Evolutionary conservation across 1,284 basidiomycete genomes (phyloP), one percentile per base, ranked within the genome.

Genomic region (Boletus calvinii): DNA sequence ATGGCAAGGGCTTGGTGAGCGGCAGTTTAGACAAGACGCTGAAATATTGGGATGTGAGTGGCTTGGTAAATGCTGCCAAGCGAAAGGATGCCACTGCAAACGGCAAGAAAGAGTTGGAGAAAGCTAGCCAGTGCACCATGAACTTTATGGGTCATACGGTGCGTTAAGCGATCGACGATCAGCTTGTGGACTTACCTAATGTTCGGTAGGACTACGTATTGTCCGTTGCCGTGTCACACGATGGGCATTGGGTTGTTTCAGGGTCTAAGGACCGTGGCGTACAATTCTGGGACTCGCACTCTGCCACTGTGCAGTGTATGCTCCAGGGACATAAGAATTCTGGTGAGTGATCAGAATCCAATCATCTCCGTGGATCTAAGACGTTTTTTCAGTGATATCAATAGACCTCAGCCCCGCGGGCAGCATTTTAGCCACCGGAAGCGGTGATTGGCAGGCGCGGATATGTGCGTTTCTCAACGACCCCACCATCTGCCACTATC

Each of bases 241-340:
- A 95, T 67, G 88, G 88, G 20, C 80, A 85, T 57, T 94, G 89
- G 86, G 84, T 94, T 57, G 90, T 93, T 2, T 92, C 90, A n/a
- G 92, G 92, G 18, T 93, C 90, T 15, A 94, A 94, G 68, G 94
- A 96, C 70, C 82, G 92, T 17, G 85, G 87, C 2, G 90, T 95
- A 34, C 85, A 90, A 66, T 90, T 93, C 67, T 96, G 92, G 92
- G 89, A 94, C 64, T 81, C 87, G 13, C 76, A 77, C 53, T 83
- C 79, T 5, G 88, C 83, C 1, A 80, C 84, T 59, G 81, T 88
- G 37, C 91, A 94, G 66, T 84, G 91, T 59, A 86, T 92, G 76
- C 73, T 96, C 7, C 90, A 93, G 69, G 92, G 92, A 2, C 92
- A 94, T 72, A 94, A 92, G 72, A 94, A 94, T 67, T 88, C 87